Conservation (phyloP, 129 eudicot species). For the Solidago caesia region DNA sequence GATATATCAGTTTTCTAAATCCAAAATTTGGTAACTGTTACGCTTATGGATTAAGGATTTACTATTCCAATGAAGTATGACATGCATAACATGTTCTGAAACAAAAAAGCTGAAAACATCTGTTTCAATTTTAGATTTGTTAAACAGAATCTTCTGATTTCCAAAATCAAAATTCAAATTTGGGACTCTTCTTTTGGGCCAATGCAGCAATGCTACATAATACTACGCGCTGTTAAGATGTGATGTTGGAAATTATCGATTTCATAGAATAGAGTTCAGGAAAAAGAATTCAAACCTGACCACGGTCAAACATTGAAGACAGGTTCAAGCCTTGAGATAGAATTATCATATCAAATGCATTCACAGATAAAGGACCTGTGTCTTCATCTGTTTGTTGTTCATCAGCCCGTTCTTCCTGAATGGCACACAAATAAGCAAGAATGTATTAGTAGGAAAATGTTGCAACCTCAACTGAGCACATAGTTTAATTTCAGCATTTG, state of each 20-base stretch:
- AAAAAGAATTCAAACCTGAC: constrained; percentile 54
- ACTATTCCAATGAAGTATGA: not conserved
- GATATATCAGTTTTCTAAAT: constrained; percentile 8
- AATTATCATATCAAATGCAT: constrained; percentile 92
- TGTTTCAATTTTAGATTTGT: not conserved
- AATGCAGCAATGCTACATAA: constrained; percentile 2
- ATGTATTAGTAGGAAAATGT: too few species aligned
- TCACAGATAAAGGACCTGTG: constrained; percentile 73
- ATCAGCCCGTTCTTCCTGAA: constrained; percentile 59
- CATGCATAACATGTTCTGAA: not conserved
- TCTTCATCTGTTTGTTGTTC: constrained; percentile 58
- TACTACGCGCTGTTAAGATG: not conserved
- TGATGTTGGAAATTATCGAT: not conserved
- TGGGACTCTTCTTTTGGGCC: not conserved
- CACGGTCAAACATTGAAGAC: constrained; percentile 78
- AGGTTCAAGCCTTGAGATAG: constrained; percentile 93
- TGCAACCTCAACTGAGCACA: not conserved
- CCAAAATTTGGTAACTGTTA: not conserved
- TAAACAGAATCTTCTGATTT: not conserved
- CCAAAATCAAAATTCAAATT: not conserved
- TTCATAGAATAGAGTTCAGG: constrained; percentile 7
- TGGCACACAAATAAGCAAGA: constrained; percentile 22
- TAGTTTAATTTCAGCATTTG: not conserved
- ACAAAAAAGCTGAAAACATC: not conserved
- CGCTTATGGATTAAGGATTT: not conserved